These are phyloP conservation scores for Rhynchosporium agropyri DNA, from an alignment of 2,329 filamentous ascomycete species.

Conservation along the genomic window DNA sequence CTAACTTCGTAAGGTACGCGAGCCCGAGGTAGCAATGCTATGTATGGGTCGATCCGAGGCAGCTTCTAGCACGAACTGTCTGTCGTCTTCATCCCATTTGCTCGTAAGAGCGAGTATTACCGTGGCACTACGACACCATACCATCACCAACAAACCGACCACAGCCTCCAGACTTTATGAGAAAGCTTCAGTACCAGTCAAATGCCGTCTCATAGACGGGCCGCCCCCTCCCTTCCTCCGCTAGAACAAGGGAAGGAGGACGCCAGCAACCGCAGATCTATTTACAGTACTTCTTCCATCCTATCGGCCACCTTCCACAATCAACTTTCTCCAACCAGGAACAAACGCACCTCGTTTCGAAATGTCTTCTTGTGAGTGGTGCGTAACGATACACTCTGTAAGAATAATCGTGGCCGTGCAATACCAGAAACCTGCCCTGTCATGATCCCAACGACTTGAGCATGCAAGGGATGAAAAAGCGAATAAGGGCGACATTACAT, in stretches of 20 bases:
- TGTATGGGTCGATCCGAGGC: conserved; percentile 20
- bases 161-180: background rate
- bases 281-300: no score
- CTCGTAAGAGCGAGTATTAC: background rate
- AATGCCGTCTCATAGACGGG: conserved; percentile 8
- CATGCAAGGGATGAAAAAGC: background rate
- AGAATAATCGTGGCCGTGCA: background rate
- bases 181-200: background rate
- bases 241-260: background rate
- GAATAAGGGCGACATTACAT: conserved; percentile 8
- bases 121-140: background rate
- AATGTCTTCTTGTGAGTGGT: conserved; percentile 2
- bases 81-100: background rate
- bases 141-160: background rate
- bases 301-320: background rate
- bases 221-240: conserved; percentile 14
- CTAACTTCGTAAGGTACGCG: no score
- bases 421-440: background rate
- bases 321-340: conserved; percentile 1
- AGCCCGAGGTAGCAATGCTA: background rate
- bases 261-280: conserved; percentile 3
- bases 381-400: background rate
- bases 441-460: background rate
- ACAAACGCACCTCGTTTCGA: conserved; percentile 9
- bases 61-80: conserved; percentile 17